phyloP scores from a whole-genome alignment of 2,329 filamentous ascomycete species.

The Zasmidium citrigriseum region DNA sequence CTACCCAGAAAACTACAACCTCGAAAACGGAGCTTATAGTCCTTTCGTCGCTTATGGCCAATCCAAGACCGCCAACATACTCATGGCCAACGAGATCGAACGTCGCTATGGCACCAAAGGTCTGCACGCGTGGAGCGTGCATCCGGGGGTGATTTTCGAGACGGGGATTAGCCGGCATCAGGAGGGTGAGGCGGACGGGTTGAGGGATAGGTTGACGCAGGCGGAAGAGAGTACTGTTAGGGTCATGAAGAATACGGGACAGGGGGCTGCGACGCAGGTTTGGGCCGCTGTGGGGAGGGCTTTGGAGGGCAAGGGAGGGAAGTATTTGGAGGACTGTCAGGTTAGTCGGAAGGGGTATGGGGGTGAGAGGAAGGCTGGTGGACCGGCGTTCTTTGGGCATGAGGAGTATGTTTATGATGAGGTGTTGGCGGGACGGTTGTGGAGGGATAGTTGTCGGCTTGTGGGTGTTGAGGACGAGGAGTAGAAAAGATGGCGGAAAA shows the following conservation, averaged over 20 bases:
- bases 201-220: not conserved
- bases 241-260: conserved; percentile 33
- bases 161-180: conserved; percentile 7
- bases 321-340: conserved; percentile 47
- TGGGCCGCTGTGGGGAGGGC: conserved; percentile 45
- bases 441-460: conserved; percentile 32
- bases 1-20: not conserved
- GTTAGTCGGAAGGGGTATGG: conserved; percentile 26
- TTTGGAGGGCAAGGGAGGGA: conserved; percentile 42
- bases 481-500: not conserved
- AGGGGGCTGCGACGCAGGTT: conserved; percentile 52
- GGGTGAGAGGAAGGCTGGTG: not conserved
- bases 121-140: conserved; percentile 48
- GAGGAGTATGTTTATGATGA: conserved; percentile 39
- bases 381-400: conserved; percentile 29
- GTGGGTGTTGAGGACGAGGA: conserved; percentile 10
- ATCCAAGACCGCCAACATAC: conserved; percentile 55
- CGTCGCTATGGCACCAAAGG: conserved; percentile 47
- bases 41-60: conserved; percentile 45
- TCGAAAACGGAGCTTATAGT: not conserved
- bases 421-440: conserved; percentile 43
- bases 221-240: not conserved
- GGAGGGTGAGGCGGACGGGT: not conserved
- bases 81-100: conserved; percentile 54
- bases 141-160: conserved; percentile 37